Evolutionary conservation across 805 yeast species (phyloP).

Genomic region (Starmera caribaea): DNA sequence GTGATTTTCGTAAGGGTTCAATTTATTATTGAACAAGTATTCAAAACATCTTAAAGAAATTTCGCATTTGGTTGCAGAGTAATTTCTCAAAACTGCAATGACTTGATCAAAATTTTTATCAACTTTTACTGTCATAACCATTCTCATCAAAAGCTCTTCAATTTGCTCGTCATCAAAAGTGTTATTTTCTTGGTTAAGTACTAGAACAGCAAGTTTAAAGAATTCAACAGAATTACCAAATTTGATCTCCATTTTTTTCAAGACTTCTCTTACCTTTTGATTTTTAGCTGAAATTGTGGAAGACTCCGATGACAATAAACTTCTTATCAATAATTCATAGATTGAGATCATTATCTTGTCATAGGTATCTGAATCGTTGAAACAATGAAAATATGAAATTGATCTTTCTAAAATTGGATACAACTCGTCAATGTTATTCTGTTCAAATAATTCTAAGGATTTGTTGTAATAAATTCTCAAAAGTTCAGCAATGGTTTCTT

Average conservation of each 20-base stretch:
- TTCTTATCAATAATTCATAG: slow-evolving; percentile 18
- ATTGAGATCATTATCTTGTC: slow-evolving; percentile 14
- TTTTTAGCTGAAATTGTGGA: slow-evolving; percentile 3
- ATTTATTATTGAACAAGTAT: slow-evolving; percentile 23
- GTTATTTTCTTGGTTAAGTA: slow-evolving; percentile 9
- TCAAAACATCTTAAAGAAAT: slow-evolving; percentile 24
- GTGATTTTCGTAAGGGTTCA: slow-evolving; percentile 18
- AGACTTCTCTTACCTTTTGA: slow-evolving; percentile 12
- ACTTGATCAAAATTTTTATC: slow-evolving; percentile 14
- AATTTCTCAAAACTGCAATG: slow-evolving; percentile 19
- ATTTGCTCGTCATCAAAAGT: slow-evolving; percentile 4
- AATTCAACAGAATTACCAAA: slow-evolving; percentile 22
- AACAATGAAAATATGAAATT: slow-evolving; percentile 6
- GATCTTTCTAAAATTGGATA: slow-evolving; percentile 11
- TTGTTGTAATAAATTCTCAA: slow-evolving; percentile 26
- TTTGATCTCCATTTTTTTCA: slow-evolving; percentile 17
- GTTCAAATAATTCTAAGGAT: slow-evolving; percentile 13
- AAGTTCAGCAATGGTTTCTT: slow-evolving; percentile 17
- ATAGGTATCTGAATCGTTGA: slow-evolving; percentile 9
- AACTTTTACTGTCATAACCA: slow-evolving; percentile 23
- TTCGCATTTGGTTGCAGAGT: slow-evolving; percentile 14
- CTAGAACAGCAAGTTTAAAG: slow-evolving; percentile 19
- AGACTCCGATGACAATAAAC: slow-evolving; percentile 16
- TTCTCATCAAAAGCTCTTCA: slow-evolving; percentile 25
- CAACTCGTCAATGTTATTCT: slow-evolving; percentile 3